These are phyloP conservation scores for Termitomyces sp. DNA, from an alignment of 768 basidiomycete species.

Conservation along the genomic window DNA sequence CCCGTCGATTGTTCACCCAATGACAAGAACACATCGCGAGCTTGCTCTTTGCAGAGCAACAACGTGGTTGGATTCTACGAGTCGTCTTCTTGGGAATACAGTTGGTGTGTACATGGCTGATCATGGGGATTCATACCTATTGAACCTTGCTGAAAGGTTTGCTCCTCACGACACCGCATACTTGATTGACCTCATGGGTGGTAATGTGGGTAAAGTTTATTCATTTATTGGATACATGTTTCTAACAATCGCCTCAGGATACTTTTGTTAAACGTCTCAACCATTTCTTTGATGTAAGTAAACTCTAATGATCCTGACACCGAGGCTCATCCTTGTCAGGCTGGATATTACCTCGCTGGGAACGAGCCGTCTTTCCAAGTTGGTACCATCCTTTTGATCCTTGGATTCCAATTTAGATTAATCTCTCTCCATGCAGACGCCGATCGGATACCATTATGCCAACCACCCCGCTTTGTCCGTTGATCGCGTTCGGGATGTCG, in stretches of 20 bases:
- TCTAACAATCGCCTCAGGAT: slow-evolving; percentile 27
- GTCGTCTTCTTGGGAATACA: slow-evolving; percentile 70
- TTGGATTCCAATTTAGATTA: not conserved
- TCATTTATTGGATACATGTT: not conserved
- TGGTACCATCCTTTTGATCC: slow-evolving; percentile 16
- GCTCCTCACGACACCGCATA: slow-evolving; percentile 68
- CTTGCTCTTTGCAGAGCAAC: slow-evolving; percentile 54
- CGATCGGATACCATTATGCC: slow-evolving; percentile 68
- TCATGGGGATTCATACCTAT: not conserved
- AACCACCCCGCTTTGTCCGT: slow-evolving; percentile 60
- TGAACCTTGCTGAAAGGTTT: slow-evolving; percentile 39
- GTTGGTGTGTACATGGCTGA: slow-evolving; percentile 43
- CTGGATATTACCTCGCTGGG: slow-evolving; percentile 57
- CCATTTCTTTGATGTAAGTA: slow-evolving; percentile 59
- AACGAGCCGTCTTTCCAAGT: slow-evolving; percentile 74
- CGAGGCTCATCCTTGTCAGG: slow-evolving; percentile 26
- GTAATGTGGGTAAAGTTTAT: slow-evolving; percentile 43
- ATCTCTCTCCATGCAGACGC: slow-evolving; percentile 39
- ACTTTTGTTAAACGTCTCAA: slow-evolving; percentile 62
- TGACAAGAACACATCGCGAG: slow-evolving; percentile 40
- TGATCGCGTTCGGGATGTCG: slow-evolving; percentile 57
- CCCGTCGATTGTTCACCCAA: slow-evolving; percentile 59
- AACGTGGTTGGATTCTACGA: slow-evolving; percentile 67
- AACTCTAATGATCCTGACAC: not conserved
- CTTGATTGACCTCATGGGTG: slow-evolving; percentile 66